Evolutionary conservation across 768 basidiomycete genomes (phyloP).

Genomic region (Kwoniella sp.): DNA sequence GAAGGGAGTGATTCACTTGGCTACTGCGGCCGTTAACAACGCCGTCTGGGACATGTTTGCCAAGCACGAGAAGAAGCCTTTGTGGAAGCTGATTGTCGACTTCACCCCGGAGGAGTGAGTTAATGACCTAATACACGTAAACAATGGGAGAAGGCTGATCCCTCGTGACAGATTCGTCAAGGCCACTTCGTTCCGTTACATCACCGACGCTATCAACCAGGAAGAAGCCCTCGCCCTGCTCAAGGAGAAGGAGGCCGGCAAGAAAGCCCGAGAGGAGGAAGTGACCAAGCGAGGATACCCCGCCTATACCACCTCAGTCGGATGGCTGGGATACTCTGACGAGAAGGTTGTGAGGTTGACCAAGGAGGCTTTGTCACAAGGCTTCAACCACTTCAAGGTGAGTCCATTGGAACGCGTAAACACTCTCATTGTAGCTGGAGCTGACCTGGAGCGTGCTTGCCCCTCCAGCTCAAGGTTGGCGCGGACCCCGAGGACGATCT

Average conservation of each 20-base stretch:
- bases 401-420: no score
- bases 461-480: constrained; percentile 80
- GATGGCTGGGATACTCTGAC: constrained; percentile 91
- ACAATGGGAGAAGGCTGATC: not conserved
- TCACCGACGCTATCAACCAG: constrained; percentile 85
- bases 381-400: constrained; percentile 94
- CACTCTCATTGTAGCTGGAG: not conserved
- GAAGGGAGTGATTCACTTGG: constrained; percentile 91
- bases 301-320: constrained; percentile 87
- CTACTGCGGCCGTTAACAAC: constrained; percentile 81
- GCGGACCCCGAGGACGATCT: constrained; percentile 74
- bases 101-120: constrained; percentile 60
- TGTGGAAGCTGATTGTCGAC: constrained; percentile 91
- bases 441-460: not conserved
- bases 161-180: constrained; percentile 58
- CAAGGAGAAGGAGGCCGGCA: constrained; percentile 68
- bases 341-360: constrained; percentile 85
- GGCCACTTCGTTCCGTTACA: constrained; percentile 77
- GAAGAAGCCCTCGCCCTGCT: constrained; percentile 84
- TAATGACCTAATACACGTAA: not conserved
- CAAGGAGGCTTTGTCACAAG: constrained; percentile 72
- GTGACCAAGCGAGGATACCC: constrained; percentile 75
- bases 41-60: constrained; percentile 80
- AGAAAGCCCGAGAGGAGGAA: constrained; percentile 70
- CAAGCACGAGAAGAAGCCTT: constrained; percentile 64